These are phyloP conservation scores for Pythium sukuiense DNA, from an alignment of 352 stramenopile genomes.

Conservation along the genomic window DNA sequence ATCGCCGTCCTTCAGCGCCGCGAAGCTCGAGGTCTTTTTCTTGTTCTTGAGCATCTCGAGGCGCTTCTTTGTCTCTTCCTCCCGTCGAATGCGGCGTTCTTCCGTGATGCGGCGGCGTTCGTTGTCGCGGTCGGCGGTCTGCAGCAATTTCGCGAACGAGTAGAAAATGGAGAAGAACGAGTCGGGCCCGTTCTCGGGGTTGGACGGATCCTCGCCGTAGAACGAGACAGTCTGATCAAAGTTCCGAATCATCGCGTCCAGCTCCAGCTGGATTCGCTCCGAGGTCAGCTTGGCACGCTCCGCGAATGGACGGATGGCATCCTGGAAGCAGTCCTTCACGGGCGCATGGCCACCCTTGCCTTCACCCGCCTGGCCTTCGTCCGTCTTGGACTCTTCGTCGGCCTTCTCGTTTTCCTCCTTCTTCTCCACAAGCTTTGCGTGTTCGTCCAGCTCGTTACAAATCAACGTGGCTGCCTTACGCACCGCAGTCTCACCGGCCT, in stretches of 20 bases:
- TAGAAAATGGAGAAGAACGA: constrained; percentile 87
- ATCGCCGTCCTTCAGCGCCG: constrained; percentile 73
- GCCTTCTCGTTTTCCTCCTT: constrained; percentile 2
- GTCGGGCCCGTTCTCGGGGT: constrained; percentile 66
- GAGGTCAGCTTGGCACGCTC: constrained; percentile 65
- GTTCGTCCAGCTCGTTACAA: constrained; percentile 64
- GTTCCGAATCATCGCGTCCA: constrained; percentile 60
- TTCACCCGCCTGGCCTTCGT: constrained; percentile 35
- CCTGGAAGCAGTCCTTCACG: constrained; percentile 67
- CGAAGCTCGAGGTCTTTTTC: constrained; percentile 71
- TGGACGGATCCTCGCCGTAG: constrained; percentile 75
- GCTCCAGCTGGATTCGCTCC: constrained; percentile 47
- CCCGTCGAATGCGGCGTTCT: constrained; percentile 67
- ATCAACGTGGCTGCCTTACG: constrained; percentile 73
- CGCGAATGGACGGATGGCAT: constrained; percentile 73
- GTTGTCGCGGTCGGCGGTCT: constrained; percentile 80
- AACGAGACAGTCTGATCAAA: constrained; percentile 72
- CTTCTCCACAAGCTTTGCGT: constrained; percentile 52
- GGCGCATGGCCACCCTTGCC: constrained; percentile 26
- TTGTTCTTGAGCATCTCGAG: constrained; percentile 79
- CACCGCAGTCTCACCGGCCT: constrained; percentile 70
- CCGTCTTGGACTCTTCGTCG: constrained; percentile 11
- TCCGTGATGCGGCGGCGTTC: constrained; percentile 83
- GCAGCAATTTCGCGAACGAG: constrained; percentile 80
- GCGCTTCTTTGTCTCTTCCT: constrained; percentile 80